These are phyloP conservation scores for Annulohypoxylon truncatum DNA, from an alignment of 2,329 filamentous ascomycete species.

Conservation along the genomic window DNA sequence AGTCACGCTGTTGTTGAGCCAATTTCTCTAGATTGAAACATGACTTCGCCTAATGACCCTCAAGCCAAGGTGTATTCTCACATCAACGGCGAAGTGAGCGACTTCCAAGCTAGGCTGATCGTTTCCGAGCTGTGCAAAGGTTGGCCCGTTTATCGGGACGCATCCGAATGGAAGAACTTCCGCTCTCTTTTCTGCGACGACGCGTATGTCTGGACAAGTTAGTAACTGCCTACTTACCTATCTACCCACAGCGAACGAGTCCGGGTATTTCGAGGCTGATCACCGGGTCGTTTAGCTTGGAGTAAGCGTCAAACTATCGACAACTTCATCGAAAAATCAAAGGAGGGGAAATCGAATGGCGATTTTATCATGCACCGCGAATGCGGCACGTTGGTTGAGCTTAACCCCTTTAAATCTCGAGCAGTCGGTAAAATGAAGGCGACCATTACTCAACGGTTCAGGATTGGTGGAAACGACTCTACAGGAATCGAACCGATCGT, in stretches of 20 bases:
- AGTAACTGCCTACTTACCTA: constrained; percentile 34
- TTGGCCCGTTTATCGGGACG: constrained; percentile 65
- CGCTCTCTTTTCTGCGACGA: constrained; percentile 60
- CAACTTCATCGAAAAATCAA: constrained; percentile 62
- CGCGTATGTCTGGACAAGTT: constrained; percentile 63
- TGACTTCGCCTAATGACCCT: constrained; percentile 48
- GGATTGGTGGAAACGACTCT: constrained; percentile 32
- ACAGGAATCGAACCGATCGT: constrained; percentile 48
- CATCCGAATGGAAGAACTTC: constrained; percentile 66
- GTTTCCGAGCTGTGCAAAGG: constrained; percentile 65
- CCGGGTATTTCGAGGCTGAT: not conserved
- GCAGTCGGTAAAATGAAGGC: constrained; percentile 66
- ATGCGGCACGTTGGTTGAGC: constrained; percentile 60
- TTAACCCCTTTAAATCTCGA: constrained; percentile 53
- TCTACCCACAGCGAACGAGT: not conserved
- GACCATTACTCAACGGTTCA: constrained; percentile 64
- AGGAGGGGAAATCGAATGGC: constrained; percentile 61
- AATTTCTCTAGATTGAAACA: constrained; percentile 17
- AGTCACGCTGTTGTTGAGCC: not conserved
- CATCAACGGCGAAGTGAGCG: constrained; percentile 56
- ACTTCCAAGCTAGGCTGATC: constrained; percentile 58
- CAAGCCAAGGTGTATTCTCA: constrained; percentile 54
- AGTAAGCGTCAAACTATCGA: constrained; percentile 56
- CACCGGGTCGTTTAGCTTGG: constrained; percentile 55
- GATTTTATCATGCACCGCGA: constrained; percentile 69